Evolutionary conservation across 495 filamentous ascomycete species (phyloP).

Genomic region (Hypoxylon crocopeplum): DNA sequence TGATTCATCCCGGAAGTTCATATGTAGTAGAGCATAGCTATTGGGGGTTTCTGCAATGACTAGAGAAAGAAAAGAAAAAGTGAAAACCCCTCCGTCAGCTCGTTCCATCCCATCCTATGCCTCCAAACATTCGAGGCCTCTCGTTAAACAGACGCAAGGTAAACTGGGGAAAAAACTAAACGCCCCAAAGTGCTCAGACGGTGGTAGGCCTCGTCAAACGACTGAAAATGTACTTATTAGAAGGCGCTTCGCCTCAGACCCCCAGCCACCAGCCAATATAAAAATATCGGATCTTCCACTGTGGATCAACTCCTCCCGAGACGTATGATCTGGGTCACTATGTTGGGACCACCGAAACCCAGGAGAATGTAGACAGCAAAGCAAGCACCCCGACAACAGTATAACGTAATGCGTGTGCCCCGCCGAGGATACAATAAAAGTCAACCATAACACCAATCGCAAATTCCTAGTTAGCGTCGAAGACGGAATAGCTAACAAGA

Average conservation of each 20-base stretch:
- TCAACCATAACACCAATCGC: conserved; percentile 12
- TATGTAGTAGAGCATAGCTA: neutral
- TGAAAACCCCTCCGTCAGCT: neutral
- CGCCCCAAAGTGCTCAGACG: conserved; percentile 10
- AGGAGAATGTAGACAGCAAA: conserved; percentile 9
- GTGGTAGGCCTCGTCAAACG: neutral
- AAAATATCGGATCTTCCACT: neutral
- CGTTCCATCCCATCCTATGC: neutral
- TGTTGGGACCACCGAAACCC: neutral
- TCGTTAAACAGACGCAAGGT: neutral
- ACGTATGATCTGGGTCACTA: conserved; percentile 3
- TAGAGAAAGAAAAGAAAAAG: too few relatives aligned
- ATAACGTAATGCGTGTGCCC: conserved; percentile 6
- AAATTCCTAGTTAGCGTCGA: neutral
- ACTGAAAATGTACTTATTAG: conserved; percentile 21
- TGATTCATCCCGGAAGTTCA: neutral
- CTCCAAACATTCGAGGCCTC: neutral
- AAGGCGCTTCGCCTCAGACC: neutral
- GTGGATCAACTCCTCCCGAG: conserved; percentile 1
- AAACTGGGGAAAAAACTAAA: neutral
- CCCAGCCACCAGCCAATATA: neutral
- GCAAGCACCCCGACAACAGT: conserved; percentile 1
- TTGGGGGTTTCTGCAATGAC: neutral
- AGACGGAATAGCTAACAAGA: neutral
- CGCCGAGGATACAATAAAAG: conserved; percentile 14